Conservation (phyloP, 2,329 filamentous ascomycete genomes). For the Pseudopyrenochaeta lycopersici region DNA sequence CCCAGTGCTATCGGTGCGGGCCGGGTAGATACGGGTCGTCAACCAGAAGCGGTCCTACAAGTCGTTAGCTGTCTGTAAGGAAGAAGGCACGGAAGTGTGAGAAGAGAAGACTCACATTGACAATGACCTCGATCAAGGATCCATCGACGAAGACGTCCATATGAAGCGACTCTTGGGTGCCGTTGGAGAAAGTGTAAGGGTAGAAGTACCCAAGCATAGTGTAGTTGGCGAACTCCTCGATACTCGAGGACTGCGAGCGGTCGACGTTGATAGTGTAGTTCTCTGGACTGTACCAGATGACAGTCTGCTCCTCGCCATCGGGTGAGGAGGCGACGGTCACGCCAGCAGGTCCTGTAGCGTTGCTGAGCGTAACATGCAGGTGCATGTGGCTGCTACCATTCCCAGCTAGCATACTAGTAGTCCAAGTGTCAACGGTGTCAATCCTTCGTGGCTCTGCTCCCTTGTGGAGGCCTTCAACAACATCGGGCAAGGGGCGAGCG, state of each 20-base stretch:
- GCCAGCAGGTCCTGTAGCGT: slow-evolving; percentile 52
- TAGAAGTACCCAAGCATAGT: slow-evolving; percentile 58
- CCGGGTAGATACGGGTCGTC: slow-evolving; percentile 58
- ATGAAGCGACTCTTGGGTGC: slow-evolving; percentile 50
- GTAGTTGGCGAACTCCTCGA: slow-evolving; percentile 53
- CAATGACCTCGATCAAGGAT: slow-evolving; percentile 57
- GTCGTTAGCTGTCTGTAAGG: slow-evolving; percentile 7
- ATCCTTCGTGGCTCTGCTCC: slow-evolving; percentile 33
- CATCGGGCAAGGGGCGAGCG: slow-evolving; percentile 54
- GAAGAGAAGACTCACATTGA: slow-evolving; percentile 46
- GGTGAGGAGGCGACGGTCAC: slow-evolving; percentile 55
- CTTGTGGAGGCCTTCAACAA: slow-evolving; percentile 51
- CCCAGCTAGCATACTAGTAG: slow-evolving; percentile 32
- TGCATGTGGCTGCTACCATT: slow-evolving; percentile 52
- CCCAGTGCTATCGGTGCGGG: slow-evolving; percentile 53
- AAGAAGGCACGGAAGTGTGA: background rate
- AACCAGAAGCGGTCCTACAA: slow-evolving; percentile 49
- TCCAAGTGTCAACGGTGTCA: slow-evolving; percentile 23
- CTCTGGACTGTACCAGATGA: slow-evolving; percentile 56
- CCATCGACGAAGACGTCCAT: slow-evolving; percentile 60
- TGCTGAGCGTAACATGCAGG: slow-evolving; percentile 51
- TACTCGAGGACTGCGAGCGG: slow-evolving; percentile 53
- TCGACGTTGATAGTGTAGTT: slow-evolving; percentile 58
- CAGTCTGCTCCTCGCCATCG: slow-evolving; percentile 55
- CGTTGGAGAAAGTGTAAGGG: slow-evolving; percentile 51